Conservation (phyloP, 352 stramenopile genomes). For the Phytopythium aichiense region DNA sequence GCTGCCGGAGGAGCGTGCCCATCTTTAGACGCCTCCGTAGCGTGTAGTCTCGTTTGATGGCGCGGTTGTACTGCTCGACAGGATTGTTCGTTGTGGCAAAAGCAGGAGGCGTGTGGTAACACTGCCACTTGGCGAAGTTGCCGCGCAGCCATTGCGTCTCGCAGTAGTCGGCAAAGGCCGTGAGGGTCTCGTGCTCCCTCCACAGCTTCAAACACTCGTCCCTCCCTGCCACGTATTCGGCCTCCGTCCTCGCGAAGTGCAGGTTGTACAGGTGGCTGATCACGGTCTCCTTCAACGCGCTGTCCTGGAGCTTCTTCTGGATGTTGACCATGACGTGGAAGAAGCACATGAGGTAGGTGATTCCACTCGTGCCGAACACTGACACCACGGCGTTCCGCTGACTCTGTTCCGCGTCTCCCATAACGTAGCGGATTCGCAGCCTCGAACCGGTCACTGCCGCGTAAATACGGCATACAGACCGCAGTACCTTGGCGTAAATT, state of each 20-base stretch:
- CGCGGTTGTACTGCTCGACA: slow-evolving; percentile 20
- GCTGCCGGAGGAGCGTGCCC: slow-evolving; percentile 1
- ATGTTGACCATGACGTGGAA: slow-evolving; percentile 25
- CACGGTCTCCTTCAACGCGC: slow-evolving; percentile 1
- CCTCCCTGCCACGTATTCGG: not conserved
- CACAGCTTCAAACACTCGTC: not conserved
- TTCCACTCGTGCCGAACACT: not conserved
- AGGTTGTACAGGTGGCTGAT: slow-evolving; percentile 17
- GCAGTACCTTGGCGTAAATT: not conserved
- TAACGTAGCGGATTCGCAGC: too few relatives aligned
- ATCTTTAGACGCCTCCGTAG: slow-evolving; percentile 5
- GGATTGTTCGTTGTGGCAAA: slow-evolving; percentile 22
- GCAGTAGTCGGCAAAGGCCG: not conserved
- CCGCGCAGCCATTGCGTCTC: not conserved
- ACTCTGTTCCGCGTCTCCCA: not conserved
- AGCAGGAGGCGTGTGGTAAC: slow-evolving; percentile 4
- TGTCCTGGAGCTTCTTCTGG: not conserved
- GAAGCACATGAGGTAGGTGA: slow-evolving; percentile 21
- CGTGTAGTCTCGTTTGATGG: slow-evolving; percentile 20
- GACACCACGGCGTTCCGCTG: not conserved
- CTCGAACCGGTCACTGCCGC: too few relatives aligned
- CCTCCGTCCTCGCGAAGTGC: not conserved
- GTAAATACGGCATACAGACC: too few relatives aligned
- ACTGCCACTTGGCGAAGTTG: slow-evolving; percentile 14
- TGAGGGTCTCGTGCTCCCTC: not conserved